Percentiles rank a stretch among this genome's conserved stretches.
Conservation (phyloP, 352 stramenopile species). For the Globisporangium spinosum region DNA sequence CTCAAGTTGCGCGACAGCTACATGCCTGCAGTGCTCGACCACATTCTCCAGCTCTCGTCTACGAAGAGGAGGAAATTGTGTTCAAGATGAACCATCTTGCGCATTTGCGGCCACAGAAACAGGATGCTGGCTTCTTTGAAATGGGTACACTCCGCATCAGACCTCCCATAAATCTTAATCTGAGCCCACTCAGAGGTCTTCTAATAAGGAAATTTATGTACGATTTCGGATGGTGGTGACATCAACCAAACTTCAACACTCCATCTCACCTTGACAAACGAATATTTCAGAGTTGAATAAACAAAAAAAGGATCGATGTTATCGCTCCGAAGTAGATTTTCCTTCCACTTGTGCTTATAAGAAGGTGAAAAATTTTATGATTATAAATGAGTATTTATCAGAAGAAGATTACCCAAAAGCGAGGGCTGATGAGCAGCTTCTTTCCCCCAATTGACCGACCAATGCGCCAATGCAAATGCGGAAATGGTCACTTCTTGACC, state of each 20-base stretch:
- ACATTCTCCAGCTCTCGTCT: background rate
- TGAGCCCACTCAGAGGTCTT: background rate
- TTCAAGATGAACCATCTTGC: background rate
- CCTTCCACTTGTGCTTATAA: background rate
- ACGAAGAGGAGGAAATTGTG: background rate
- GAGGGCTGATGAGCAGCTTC: constrained; percentile 1
- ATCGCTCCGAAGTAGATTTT: too few relatives aligned
- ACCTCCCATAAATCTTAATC: background rate
- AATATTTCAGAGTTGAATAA: background rate
- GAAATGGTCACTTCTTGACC: background rate
- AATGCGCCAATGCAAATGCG: background rate
- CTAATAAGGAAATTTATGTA: background rate
- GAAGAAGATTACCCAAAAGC: background rate
- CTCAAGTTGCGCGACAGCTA: background rate
- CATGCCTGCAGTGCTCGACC: background rate
- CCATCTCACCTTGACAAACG: background rate
- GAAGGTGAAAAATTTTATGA: background rate
- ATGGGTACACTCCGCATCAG: background rate
- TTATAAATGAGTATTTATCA: background rate
- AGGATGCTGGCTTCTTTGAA: too few relatives aligned
- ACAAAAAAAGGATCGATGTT: too few relatives aligned
- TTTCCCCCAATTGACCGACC: background rate
- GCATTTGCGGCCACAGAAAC: background rate
- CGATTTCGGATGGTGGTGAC: background rate
- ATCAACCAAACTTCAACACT: background rate